These are phyloP conservation scores for Bacterosira constricta DNA, from an alignment of 108 stramenopile species.

Conservation along the genomic window DNA sequence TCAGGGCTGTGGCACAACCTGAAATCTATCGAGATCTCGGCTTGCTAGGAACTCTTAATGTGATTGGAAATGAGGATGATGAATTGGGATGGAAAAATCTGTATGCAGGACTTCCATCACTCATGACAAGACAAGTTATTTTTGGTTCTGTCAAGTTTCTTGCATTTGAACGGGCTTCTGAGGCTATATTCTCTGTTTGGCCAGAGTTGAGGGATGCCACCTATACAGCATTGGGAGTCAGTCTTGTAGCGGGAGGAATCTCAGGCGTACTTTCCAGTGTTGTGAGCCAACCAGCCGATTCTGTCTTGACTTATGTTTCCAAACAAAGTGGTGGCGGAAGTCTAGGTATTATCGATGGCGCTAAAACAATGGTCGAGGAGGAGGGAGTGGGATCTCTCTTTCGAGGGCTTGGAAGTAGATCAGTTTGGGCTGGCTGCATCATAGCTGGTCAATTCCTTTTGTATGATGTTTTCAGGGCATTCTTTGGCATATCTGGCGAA, in stretches of 20 bases:
- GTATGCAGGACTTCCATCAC: conserved; percentile 89
- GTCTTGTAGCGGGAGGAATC: conserved; percentile 86
- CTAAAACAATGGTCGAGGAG: conserved; percentile 71
- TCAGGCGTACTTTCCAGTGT: conserved; percentile 81
- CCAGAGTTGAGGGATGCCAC: conserved; percentile 69
- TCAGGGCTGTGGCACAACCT: conserved; percentile 90
- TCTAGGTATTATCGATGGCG: conserved; percentile 66
- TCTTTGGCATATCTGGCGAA: conserved; percentile 77
- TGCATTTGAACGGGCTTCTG: conserved; percentile 89
- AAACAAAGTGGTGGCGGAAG: conserved; percentile 52
- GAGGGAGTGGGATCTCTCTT: conserved; percentile 78
- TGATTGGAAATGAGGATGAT: conserved; percentile 68
- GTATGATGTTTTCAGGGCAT: conserved; percentile 89
- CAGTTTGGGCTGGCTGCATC: conserved; percentile 89
- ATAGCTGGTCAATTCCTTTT: conserved; percentile 94
- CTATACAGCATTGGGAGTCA: conserved; percentile 75
- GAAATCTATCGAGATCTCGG: conserved; percentile 59
- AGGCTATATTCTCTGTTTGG: conserved; percentile 59
- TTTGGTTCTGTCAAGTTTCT: conserved; percentile 96
- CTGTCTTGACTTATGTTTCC: conserved; percentile 78
- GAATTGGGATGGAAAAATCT: conserved; percentile 64
- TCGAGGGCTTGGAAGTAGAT: conserved; percentile 88
- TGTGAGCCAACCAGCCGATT: conserved; percentile 93
- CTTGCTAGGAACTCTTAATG: conserved; percentile 66
- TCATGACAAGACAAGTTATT: conserved; percentile 89